Conservation (phyloP, 805 yeast species). For the Suhomyces kilbournensis region DNA sequence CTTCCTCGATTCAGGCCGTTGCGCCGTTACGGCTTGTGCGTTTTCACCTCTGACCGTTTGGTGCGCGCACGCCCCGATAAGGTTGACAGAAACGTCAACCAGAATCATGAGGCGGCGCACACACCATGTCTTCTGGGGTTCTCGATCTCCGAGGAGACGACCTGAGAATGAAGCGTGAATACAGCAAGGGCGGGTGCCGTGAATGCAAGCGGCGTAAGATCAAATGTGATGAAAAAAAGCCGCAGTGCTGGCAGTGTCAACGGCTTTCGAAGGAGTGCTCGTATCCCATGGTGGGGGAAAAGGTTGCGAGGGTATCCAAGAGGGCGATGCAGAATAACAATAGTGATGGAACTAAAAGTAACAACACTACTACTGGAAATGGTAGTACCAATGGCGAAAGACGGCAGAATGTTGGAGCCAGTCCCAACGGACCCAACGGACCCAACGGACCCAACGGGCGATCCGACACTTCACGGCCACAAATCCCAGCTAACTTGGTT, state of each 20-base stretch:
- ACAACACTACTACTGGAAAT: too few relatives aligned
- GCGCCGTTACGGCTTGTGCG: neutral
- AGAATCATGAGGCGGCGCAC: neutral
- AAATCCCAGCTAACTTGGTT: neutral
- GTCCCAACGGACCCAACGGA: too few relatives aligned
- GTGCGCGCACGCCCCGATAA: conserved; percentile 1
- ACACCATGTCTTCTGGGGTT: conserved; percentile 12
- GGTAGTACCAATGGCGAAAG: too few relatives aligned
- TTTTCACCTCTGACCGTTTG: conserved; percentile 1
- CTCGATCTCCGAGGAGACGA: conserved; percentile 9
- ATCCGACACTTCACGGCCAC: neutral
- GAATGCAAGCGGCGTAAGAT: conserved; percentile 44
- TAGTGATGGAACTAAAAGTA: too few relatives aligned
- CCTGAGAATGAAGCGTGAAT: conserved; percentile 16
- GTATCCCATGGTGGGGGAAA: conserved; percentile 37
- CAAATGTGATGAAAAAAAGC: conserved; percentile 38
- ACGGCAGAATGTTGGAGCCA: too few relatives aligned
- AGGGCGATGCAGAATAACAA: neutral
- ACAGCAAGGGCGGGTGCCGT: conserved; percentile 39
- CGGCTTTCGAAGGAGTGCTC: conserved; percentile 32
- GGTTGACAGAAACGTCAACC: neutral
- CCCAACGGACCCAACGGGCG: too few relatives aligned
- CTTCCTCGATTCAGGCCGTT: too few relatives aligned
- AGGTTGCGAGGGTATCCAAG: conserved; percentile 30
- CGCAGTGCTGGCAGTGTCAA: conserved; percentile 34